A percentile compares a stretch with the other conserved stretches of the same genome.
phyloP scores from a whole-genome alignment of 352 stramenopile species.

The Phytopythium litorale region DNA sequence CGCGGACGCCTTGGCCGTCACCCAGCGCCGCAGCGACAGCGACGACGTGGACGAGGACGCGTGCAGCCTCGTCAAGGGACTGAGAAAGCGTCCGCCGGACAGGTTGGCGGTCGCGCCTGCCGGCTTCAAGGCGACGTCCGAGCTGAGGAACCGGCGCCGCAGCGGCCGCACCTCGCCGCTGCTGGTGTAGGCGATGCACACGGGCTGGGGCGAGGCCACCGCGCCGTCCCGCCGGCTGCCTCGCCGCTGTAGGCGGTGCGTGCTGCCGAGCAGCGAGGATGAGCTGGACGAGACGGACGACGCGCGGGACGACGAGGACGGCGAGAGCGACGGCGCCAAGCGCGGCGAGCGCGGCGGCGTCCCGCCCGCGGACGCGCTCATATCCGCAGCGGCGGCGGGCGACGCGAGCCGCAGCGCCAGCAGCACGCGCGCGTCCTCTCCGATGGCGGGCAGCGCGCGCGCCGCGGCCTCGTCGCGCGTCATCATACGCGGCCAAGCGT shows the following conservation, averaged over 20 bases:
- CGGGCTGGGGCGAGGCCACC: neutral
- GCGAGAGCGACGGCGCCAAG: conserved; percentile 19
- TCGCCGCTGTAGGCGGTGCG: neutral
- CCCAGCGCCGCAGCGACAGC: conserved; percentile 20
- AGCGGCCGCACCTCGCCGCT: conserved; percentile 15
- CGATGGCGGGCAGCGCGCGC: conserved; percentile 40
- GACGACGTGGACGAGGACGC: conserved; percentile 12
- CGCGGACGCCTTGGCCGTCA: conserved; percentile 7
- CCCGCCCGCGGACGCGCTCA: neutral
- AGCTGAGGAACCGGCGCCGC: conserved; percentile 56
- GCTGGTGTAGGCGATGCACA: neutral
- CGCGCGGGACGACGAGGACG: conserved; percentile 18
- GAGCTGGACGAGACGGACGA: conserved; percentile 8
- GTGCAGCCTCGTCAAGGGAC: conserved; percentile 12
- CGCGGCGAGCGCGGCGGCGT: conserved; percentile 13
- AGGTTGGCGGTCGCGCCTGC: neutral
- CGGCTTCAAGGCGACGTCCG: conserved; percentile 40
- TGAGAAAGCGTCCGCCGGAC: conserved; percentile 2
- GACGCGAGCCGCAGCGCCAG: neutral
- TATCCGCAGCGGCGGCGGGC: neutral
- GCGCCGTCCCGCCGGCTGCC: neutral
- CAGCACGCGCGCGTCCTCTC: conserved; percentile 42
- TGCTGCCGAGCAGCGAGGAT: neutral
- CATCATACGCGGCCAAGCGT: neutral
- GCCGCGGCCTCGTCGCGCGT: conserved; percentile 14